phyloP scores from a whole-genome alignment of 2,329 filamentous ascomycete genomes.

The Fusarium pilosicola region DNA sequence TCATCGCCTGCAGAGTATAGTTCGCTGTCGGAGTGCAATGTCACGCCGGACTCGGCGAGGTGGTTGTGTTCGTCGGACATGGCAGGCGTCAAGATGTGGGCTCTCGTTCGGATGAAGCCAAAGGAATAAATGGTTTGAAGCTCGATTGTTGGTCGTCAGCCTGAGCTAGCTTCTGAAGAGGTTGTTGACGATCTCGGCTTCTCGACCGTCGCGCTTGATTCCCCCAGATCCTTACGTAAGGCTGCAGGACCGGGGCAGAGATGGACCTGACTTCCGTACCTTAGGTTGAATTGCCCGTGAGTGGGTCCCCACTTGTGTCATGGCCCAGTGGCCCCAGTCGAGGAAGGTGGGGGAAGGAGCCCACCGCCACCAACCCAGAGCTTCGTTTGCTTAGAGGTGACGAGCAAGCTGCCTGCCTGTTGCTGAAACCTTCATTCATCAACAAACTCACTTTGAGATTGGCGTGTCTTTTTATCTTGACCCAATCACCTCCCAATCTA shows the following conservation, averaged over 20 bases:
- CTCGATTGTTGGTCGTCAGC: background rate
- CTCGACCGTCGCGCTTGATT: slow-evolving; percentile 11
- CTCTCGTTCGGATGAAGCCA: too few species aligned
- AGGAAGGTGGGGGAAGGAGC: slow-evolving; percentile 31
- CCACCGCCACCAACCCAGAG: slow-evolving; percentile 40
- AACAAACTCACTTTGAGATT: background rate
- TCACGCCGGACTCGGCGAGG: slow-evolving; percentile 78
- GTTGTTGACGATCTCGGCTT: slow-evolving; percentile 38
- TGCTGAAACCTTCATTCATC: slow-evolving; percentile 8
- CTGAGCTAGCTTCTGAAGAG: slow-evolving; percentile 19
- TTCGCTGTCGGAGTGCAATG: slow-evolving; percentile 84
- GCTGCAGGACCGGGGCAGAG: slow-evolving; percentile 31
- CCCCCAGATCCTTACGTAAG: slow-evolving; percentile 44
- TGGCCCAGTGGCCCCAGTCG: background rate
- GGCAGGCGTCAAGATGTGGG: slow-evolving; percentile 3
- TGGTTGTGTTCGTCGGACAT: slow-evolving; percentile 67
- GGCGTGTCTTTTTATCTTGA: background rate
- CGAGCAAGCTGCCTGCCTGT: slow-evolving; percentile 44
- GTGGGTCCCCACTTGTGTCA: slow-evolving; percentile 42
- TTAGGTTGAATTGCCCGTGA: slow-evolving; percentile 8
- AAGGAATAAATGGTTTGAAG: background rate
- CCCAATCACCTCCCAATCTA: background rate
- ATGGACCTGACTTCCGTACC: background rate
- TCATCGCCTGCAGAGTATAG: slow-evolving; percentile 74
- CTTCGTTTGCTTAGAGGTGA: slow-evolving; percentile 43